Evolutionary conservation across 305 asterid genomes (phyloP).

Genomic region (Plantago rigida): DNA sequence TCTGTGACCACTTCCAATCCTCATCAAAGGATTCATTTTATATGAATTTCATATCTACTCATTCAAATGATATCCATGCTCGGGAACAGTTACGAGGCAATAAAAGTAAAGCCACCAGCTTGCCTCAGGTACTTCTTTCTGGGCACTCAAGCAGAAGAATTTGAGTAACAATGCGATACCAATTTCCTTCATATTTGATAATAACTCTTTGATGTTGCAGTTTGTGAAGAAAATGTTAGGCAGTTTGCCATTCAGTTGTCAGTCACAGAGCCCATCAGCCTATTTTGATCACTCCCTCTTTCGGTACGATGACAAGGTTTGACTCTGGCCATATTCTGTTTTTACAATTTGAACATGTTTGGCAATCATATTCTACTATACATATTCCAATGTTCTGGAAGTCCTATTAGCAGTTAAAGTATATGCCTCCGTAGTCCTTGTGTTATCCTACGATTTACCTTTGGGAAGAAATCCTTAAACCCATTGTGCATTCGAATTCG

Average conservation of each 20-base stretch:
- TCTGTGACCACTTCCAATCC: slow-evolving; percentile 74
- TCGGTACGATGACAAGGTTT: slow-evolving; percentile 90
- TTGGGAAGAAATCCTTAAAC: too few species aligned
- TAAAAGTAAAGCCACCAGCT: slow-evolving; percentile 65
- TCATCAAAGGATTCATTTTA: slow-evolving; percentile 58
- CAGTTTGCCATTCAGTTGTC: slow-evolving; percentile 66
- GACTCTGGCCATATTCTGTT: slow-evolving; percentile 14
- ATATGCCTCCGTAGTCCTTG: too few species aligned
- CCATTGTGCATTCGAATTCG: not conserved
- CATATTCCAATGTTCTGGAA: too few species aligned
- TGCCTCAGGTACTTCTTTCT: slow-evolving; percentile 52
- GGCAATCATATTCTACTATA: not conserved
- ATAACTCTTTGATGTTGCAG: slow-evolving; percentile 39
- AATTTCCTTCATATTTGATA: not conserved
- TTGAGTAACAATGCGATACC: too few species aligned
- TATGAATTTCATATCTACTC: slow-evolving; percentile 69
- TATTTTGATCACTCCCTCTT: slow-evolving; percentile 88
- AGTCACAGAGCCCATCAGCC: slow-evolving; percentile 88
- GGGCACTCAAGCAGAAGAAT: too few species aligned
- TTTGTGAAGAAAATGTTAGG: slow-evolving; percentile 74
- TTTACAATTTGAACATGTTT: too few species aligned
- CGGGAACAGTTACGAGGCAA: slow-evolving; percentile 64
- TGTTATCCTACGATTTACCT: too few species aligned
- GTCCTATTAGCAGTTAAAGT: too few species aligned
- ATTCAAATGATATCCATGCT: slow-evolving; percentile 74